Conservation (phyloP, 2,329 filamentous ascomycete species). For the Botrytis fragariae region DNA sequence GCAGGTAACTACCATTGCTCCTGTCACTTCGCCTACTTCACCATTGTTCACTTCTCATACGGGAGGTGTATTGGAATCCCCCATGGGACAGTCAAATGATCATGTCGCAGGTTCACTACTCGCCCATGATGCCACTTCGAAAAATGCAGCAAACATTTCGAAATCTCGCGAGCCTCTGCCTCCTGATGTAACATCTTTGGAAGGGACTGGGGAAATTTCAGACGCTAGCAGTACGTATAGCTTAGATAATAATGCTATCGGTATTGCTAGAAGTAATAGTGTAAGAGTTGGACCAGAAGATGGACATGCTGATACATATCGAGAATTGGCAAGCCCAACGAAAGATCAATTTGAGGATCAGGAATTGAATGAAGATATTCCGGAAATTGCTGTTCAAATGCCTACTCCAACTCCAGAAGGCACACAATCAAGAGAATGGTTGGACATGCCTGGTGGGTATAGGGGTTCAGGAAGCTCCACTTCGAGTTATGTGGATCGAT, state of each 20-base stretch:
- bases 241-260: constrained; percentile 25
- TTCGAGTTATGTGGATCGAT: constrained; percentile 27
- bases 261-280: constrained; percentile 23
- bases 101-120: constrained; percentile 56
- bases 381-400: constrained; percentile 46
- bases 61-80: constrained; percentile 27
- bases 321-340: constrained; percentile 22
- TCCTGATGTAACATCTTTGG: constrained; percentile 67
- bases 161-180: constrained; percentile 64
- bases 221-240: constrained; percentile 48
- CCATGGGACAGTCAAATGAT: constrained; percentile 53
- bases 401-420: constrained; percentile 47
- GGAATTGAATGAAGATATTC: constrained; percentile 35
- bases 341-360: constrained; percentile 15
- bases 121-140: constrained; percentile 51
- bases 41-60: constrained; percentile 31
- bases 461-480: constrained; percentile 45
- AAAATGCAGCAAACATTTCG: constrained; percentile 55
- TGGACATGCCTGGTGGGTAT: constrained; percentile 52
- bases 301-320: constrained; percentile 22
- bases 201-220: constrained; percentile 62
- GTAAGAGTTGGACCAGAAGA: constrained; percentile 27
- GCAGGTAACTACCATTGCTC: constrained; percentile 31
- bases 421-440: constrained; percentile 37
- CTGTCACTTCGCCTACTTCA: constrained; percentile 28